Base-by-base conservation (phyloP, 192 early-diverging fungal species). In the Umbelopsis isabellina region DNA sequence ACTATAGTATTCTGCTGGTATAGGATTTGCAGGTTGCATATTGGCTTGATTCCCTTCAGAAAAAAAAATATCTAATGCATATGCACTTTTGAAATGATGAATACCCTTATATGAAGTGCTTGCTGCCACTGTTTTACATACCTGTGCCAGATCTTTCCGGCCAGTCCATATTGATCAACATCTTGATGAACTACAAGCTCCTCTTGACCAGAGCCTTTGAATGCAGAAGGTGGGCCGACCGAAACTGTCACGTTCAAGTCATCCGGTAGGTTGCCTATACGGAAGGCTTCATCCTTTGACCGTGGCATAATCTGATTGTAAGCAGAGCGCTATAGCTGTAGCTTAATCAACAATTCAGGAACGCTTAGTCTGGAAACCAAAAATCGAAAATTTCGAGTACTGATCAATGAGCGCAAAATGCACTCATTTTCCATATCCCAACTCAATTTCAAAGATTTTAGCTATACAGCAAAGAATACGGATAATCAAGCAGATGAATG, bases 101-200 rank as follows among this genome's bases (percentile, higher is more conserved):
- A 12, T 53, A 20, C 27, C 27, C 27, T 30, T 2, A 16, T 65
- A 30, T 47, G 20, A 55, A 18, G 21, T n/a, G 16, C 16, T 21
- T 21, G 27, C 7, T 2, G 5, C 22, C 22, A 49, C 18, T 47
- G 10, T 27, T 50, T 58, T 0, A 7, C 11, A 12, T 75, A 86
- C 84, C 82, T 83, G 30, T 86, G 70, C 84, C 84, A 86, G 64
- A 86, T 80, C 23, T 80, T 81, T 30, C 84, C 84, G 16, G 84
- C 84, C 21, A 86, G 72, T 10, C 84, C 84, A 76, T 83, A 82
- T 10, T 77, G 66, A 16, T 67, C 30, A 35, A 86, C 72, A 52
- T 86, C 80, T 44, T 86, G 84, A 8, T 69, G 65, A 25, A 79
- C 33, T 0, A 27, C 20, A 8, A 78, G 21, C 20, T 21, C 30